Conservation (phyloP, 192 early-diverging fungal genomes). For the Dimargaris cristalligena region DNA sequence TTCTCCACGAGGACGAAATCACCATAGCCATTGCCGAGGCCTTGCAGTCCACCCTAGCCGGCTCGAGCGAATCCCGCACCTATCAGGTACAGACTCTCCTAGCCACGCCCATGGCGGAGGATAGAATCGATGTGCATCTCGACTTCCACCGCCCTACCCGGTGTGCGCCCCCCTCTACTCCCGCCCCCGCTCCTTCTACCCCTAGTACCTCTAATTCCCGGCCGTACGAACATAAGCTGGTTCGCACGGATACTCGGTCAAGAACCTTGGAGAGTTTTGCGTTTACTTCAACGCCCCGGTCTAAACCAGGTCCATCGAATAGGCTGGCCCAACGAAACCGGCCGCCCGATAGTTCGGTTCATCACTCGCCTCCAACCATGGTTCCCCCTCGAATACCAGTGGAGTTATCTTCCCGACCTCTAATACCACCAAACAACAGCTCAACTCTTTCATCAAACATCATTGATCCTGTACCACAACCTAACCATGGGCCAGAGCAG, state of each 20-base stretch:
- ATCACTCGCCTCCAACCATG: too few species aligned
- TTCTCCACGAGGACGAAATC: conserved; percentile 79
- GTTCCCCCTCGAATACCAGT: too few species aligned
- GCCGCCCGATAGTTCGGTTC: too few species aligned
- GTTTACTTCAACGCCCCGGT: conserved; percentile 10
- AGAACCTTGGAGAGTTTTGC: conserved; percentile 62
- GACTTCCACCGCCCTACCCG: not conserved
- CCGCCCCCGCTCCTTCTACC: too few species aligned
- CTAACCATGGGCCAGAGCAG: too few species aligned
- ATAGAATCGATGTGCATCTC: not conserved
- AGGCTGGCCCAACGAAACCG: too few species aligned
- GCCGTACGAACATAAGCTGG: conserved; percentile 46
- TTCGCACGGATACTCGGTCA: conserved; percentile 71
- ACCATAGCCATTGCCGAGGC: conserved; percentile 46
- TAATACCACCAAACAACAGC: too few species aligned
- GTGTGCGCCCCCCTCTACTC: too few species aligned
- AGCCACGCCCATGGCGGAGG: not conserved
- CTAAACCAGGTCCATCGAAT: not conserved
- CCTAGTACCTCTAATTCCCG: too few species aligned
- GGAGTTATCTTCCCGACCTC: too few species aligned
- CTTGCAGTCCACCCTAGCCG: conserved; percentile 48
- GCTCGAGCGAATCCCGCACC: conserved; percentile 51
- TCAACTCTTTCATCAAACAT: too few species aligned
- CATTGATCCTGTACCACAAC: too few species aligned
- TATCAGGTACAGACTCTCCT: conserved; percentile 43